Conservation (phyloP, 2,329 filamentous ascomycete species). For the Xenoacremonium recifei region DNA sequence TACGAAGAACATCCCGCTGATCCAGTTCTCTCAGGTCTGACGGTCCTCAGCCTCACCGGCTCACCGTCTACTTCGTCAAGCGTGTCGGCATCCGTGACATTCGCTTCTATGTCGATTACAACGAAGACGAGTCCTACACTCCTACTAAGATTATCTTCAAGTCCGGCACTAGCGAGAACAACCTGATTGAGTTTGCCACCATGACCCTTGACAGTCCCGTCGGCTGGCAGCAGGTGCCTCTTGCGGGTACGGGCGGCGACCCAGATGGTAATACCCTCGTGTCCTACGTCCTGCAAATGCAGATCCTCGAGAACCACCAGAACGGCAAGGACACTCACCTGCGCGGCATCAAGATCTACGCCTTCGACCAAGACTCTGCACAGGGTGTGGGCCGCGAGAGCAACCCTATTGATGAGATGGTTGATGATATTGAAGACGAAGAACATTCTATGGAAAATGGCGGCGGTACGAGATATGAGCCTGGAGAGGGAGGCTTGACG, state of each 20-base stretch:
- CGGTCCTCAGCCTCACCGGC: conserved; percentile 76
- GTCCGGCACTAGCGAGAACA: conserved; percentile 88
- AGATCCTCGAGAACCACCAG: conserved; percentile 94
- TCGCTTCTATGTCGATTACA: conserved; percentile 86
- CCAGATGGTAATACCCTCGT: conserved; percentile 72
- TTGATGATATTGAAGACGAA: conserved; percentile 22
- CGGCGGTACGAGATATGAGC: conserved; percentile 29
- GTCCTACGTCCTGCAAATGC: conserved; percentile 86
- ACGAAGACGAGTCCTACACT: conserved; percentile 92
- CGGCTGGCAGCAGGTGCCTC: conserved; percentile 87
- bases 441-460: conserved; percentile 21
- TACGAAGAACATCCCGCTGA: too few relatives aligned
- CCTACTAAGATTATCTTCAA: conserved; percentile 88
- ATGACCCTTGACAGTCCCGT: conserved; percentile 76
- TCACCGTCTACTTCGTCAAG: conserved; percentile 85
- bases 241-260: conserved; percentile 53
- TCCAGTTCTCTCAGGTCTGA: conserved; percentile 57
- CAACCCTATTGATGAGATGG: conserved; percentile 27
- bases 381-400: conserved; percentile 39
- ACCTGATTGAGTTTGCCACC: conserved; percentile 82
- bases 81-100: conserved; percentile 76
- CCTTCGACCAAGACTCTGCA: conserved; percentile 50
- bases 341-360: conserved; percentile 84
- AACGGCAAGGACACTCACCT: conserved; percentile 99
- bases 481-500: conserved; percentile 33